These are phyloP conservation scores for Andrographis paniculata DNA, from an alignment of 305 asterid genomes.

Conservation along the genomic window DNA sequence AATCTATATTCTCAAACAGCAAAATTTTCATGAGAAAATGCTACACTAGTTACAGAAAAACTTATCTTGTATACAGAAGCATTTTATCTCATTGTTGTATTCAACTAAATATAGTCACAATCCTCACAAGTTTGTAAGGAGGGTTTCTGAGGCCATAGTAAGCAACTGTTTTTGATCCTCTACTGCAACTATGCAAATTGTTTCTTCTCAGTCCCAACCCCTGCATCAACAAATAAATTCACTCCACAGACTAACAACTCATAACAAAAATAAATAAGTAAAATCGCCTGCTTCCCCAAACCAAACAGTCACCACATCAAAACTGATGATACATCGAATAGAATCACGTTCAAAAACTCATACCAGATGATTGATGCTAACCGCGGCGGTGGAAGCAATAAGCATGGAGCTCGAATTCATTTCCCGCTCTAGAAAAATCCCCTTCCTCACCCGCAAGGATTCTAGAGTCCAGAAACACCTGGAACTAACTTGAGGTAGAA, in stretches of 20 bases:
- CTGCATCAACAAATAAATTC: conserved; percentile 33
- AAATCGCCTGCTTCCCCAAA: neutral
- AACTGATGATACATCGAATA: too few species aligned
- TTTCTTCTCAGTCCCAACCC: conserved; percentile 28
- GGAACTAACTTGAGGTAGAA: too few species aligned
- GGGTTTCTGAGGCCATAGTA: conserved; percentile 75
- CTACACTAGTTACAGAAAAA: neutral
- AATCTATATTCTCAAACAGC: too few species aligned
- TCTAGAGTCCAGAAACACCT: too few species aligned
- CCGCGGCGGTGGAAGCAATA: conserved; percentile 16
- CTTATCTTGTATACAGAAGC: neutral
- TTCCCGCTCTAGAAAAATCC: too few species aligned
- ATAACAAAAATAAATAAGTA: conserved; percentile 1
- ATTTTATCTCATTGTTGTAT: too few species aligned
- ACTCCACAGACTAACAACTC: neutral
- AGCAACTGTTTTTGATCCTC: conserved; percentile 34
- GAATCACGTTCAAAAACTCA: conserved; percentile 1
- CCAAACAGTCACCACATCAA: neutral
- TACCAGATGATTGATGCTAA: conserved; percentile 24
- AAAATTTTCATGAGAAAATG: too few species aligned
- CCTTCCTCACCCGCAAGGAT: too few species aligned
- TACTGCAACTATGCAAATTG: conserved; percentile 12
- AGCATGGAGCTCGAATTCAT: conserved; percentile 20
- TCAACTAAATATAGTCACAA: conserved; percentile 1
- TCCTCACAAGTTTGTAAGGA: conserved; percentile 71